Evolutionary conservation across 495 filamentous ascomycete species (phyloP).

Genomic region (Penicillium goetzii): DNA sequence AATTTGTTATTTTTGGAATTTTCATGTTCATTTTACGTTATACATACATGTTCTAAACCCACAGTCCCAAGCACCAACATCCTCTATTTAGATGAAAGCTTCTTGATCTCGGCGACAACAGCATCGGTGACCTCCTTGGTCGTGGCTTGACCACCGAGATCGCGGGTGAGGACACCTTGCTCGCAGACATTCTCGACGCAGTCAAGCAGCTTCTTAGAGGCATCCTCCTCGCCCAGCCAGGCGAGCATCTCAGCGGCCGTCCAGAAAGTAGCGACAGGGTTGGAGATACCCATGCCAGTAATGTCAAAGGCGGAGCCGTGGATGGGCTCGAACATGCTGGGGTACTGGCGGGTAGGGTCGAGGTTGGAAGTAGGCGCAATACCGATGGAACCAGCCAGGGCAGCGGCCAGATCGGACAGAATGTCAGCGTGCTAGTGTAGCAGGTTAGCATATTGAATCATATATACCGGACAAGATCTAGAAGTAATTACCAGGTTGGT

Average conservation of each 20-base stretch:
- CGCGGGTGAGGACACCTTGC: slow-evolving; percentile 59
- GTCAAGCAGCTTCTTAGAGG: slow-evolving; percentile 58
- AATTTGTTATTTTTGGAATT: background rate
- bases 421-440: slow-evolving; percentile 55
- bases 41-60: background rate
- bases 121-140: slow-evolving; percentile 66
- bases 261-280: slow-evolving; percentile 74
- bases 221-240: slow-evolving; percentile 63
- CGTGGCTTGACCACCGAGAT: slow-evolving; percentile 58
- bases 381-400: slow-evolving; percentile 59
- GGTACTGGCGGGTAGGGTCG: slow-evolving; percentile 62
- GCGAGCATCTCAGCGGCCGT: slow-evolving; percentile 68
- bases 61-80: background rate
- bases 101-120: slow-evolving; percentile 61
- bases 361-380: slow-evolving; percentile 67
- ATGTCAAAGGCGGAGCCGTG: slow-evolving; percentile 74
- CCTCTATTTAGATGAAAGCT: slow-evolving; percentile 25
- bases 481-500: slow-evolving; percentile 51
- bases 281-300: slow-evolving; percentile 70
- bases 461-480: background rate
- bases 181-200: slow-evolving; percentile 65
- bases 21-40: background rate
- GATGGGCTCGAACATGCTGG: slow-evolving; percentile 71
- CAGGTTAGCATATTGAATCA: background rate
- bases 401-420: slow-evolving; percentile 60